A percentile compares a stretch with the other conserved stretches of the same genome.
phyloP scores from a whole-genome alignment of 345 rosid genomes.

The Populus alba region DNA sequence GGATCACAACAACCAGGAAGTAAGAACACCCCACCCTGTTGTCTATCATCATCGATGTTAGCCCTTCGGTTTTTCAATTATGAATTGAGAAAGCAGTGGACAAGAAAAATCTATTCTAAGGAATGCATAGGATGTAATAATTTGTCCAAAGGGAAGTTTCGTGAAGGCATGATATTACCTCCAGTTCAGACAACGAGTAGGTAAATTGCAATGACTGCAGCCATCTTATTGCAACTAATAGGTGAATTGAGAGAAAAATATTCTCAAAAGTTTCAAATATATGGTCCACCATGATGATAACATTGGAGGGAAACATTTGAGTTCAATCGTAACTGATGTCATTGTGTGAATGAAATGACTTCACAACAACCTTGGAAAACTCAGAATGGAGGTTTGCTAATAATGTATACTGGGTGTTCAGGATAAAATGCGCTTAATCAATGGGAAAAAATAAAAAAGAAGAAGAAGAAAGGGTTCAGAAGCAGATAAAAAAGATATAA shows the following conservation, averaged over 20 bases:
- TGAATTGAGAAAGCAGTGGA: background rate
- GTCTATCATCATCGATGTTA: background rate
- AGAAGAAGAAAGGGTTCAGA: background rate
- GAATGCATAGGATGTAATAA: background rate
- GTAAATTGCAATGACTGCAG: background rate
- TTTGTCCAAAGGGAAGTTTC: background rate
- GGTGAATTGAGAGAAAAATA: background rate
- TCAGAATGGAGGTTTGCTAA: background rate
- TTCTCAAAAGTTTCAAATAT: background rate
- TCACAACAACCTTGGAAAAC: background rate
- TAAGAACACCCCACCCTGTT: conserved; percentile 81
- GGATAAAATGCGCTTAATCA: background rate
- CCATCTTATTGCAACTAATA: background rate
- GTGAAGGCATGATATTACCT: background rate
- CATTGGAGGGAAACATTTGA: background rate
- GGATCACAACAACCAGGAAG: conserved; percentile 99
- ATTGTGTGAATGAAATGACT: background rate
- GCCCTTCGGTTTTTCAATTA: background rate
- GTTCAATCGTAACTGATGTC: background rate
- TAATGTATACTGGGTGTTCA: background rate
- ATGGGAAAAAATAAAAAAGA: background rate
- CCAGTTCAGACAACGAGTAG: background rate
- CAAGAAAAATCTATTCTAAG: background rate
- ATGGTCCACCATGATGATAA: too few species aligned
- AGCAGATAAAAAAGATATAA: background rate